phyloP scores from a whole-genome alignment of 129 eudicot species.

The Tanacetum coccineum region DNA sequence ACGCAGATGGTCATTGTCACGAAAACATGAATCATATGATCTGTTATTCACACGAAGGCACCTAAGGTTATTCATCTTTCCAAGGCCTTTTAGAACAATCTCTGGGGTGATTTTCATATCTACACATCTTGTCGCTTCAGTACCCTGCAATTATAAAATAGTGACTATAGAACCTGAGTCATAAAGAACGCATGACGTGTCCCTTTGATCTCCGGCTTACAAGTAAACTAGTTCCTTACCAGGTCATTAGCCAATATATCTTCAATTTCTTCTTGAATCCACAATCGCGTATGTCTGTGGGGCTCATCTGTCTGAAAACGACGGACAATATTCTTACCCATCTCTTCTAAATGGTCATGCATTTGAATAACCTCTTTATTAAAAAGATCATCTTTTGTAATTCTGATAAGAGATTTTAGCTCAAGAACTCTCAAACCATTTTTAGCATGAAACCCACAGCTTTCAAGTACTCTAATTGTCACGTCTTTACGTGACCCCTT shows the following conservation, averaged over 20 bases:
- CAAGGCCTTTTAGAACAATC: background rate
- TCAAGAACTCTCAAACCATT: slow-evolving; percentile 6
- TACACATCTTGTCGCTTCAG: slow-evolving; percentile 12
- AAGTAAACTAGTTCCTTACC: slow-evolving; percentile 12
- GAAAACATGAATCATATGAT: too few relatives aligned
- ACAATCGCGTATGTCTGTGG: slow-evolving; percentile 22
- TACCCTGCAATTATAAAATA: background rate
- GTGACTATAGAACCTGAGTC: background rate
- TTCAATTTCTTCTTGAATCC: slow-evolving; percentile 24
- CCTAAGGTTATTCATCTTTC: slow-evolving; percentile 17
- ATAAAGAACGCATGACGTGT: background rate
- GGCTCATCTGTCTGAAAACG: background rate
- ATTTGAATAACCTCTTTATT: background rate
- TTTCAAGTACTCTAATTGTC: background rate
- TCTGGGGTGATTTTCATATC: background rate
- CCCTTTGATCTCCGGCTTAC: background rate
- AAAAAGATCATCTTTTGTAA: background rate
- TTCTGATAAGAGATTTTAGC: background rate
- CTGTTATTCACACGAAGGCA: too few relatives aligned
- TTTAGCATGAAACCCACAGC: slow-evolving; percentile 3
- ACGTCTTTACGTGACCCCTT: background rate
- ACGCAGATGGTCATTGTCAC: too few relatives aligned
- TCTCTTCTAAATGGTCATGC: slow-evolving; percentile 36
- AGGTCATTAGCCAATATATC: slow-evolving; percentile 17
- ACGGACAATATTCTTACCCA: slow-evolving; percentile 32